Evolutionary conservation across 139 green algal species (phyloP).

Genomic region (Cymbomonas tetramitiformis): DNA sequence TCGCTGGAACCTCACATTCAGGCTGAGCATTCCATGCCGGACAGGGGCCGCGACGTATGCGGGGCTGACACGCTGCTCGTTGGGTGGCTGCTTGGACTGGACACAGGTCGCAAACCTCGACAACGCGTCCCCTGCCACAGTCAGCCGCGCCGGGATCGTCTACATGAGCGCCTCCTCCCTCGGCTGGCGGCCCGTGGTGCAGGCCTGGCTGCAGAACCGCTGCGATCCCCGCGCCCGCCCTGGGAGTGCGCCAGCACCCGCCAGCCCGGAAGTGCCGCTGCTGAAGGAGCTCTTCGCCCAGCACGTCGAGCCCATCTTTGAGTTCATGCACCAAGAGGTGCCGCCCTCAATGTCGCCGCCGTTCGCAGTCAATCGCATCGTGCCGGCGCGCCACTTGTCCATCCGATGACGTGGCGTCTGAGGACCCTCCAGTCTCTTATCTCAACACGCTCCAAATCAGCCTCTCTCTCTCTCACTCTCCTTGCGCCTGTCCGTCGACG

Average conservation of each 20-base stretch:
- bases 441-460: too few relatives aligned
- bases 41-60: too few relatives aligned
- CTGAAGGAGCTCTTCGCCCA: conserved; percentile 70
- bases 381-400: conserved; percentile 64
- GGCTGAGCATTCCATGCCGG: too few relatives aligned
- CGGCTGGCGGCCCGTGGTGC: not conserved
- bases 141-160: not conserved
- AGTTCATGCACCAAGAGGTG: conserved; percentile 31
- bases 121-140: not conserved
- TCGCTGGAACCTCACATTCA: too few relatives aligned
- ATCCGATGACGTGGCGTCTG: conserved; percentile 57
- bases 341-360: conserved; percentile 59
- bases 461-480: too few relatives aligned
- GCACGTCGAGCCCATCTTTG: conserved; percentile 35
- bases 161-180: not conserved
- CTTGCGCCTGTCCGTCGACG: too few relatives aligned
- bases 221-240: too few relatives aligned
- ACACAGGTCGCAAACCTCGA: not conserved
- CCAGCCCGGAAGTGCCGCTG: too few relatives aligned
- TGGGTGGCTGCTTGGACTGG: too few relatives aligned
- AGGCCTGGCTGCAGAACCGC: not conserved
- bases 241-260: too few relatives aligned
- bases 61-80: too few relatives aligned
- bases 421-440: conserved; percentile 59
- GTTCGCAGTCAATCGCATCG: conserved; percentile 64